Conservation (phyloP, 2,329 filamentous ascomycete species). For the Neonectria magnoliae region DNA sequence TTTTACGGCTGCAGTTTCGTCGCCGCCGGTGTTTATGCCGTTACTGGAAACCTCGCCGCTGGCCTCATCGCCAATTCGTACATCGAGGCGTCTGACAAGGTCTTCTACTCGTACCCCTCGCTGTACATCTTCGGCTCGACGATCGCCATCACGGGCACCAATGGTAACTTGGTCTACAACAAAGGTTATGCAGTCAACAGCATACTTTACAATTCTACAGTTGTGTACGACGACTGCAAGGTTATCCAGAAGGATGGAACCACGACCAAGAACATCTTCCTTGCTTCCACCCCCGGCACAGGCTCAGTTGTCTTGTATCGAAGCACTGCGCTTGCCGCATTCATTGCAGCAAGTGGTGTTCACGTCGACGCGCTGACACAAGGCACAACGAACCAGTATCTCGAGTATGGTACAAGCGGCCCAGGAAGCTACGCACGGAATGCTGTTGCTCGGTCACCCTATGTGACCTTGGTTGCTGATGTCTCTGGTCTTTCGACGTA, state of each 20-base stretch:
- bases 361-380: constrained; percentile 47
- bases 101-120: constrained; percentile 52
- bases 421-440: constrained; percentile 53
- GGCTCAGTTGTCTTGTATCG: constrained; percentile 54
- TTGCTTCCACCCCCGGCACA: constrained; percentile 53
- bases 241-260: constrained; percentile 44
- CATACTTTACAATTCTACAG: constrained; percentile 50
- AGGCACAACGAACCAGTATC: constrained; percentile 47
- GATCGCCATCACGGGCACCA: constrained; percentile 50
- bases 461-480: constrained; percentile 47
- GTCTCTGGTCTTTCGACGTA: constrained; percentile 44
- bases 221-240: constrained; percentile 53
- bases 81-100: constrained; percentile 54
- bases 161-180: constrained; percentile 48
- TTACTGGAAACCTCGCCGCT: constrained; percentile 45
- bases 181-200: constrained; percentile 45
- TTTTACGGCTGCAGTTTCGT: constrained; percentile 56
- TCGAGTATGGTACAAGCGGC: constrained; percentile 54
- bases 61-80: constrained; percentile 56
- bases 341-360: constrained; percentile 50
- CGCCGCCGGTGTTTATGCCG: constrained; percentile 45
- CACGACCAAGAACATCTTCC: constrained; percentile 52
- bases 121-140: constrained; percentile 56
- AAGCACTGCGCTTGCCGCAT: constrained; percentile 49
- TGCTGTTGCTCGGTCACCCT: constrained; percentile 44